These are phyloP conservation scores for Umbellularia californica DNA, from an alignment of 164 flowering plant genomes.

Conservation along the genomic window DNA sequence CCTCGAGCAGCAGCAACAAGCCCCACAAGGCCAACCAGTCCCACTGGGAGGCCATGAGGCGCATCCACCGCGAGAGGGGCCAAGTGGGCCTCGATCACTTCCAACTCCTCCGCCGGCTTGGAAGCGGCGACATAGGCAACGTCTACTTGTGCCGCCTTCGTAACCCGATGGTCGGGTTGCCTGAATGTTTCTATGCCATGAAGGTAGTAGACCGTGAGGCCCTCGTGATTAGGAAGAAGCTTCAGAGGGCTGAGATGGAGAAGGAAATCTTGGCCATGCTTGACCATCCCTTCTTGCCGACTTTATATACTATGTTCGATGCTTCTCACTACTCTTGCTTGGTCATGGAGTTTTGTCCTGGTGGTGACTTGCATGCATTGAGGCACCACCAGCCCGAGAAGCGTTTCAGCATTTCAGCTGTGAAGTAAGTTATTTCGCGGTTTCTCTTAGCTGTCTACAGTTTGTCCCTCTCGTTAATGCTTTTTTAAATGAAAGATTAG, in stretches of 20 bases:
- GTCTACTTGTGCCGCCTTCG: conserved; percentile 76
- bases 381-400: conserved; percentile 54
- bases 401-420: conserved; percentile 58
- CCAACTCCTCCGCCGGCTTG: conserved; percentile 57
- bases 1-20: conserved; percentile 23
- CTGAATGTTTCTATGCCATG: conserved; percentile 67
- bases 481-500: background rate
- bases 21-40: conserved; percentile 83
- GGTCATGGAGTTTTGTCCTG: conserved; percentile 93
- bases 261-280: conserved; percentile 69
- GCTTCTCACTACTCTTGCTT: conserved; percentile 82
- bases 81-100: conserved; percentile 67
- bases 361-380: conserved; percentile 69
- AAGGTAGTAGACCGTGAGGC: conserved; percentile 88
- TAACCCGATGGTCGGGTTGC: conserved; percentile 31
- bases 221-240: conserved; percentile 57
- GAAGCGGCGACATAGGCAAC: conserved; percentile 75
- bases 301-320: conserved; percentile 71
- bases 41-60: conserved; percentile 74
- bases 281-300: conserved; percentile 87
- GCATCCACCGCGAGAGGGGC: conserved; percentile 30
- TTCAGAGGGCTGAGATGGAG: conserved; percentile 81
- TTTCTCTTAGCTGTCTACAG: no score
- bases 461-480: background rate
- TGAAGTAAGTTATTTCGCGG: conserved; percentile 42